Conservation (phyloP, 306 rosid species). For the Pachyrhizus erosus region DNA sequence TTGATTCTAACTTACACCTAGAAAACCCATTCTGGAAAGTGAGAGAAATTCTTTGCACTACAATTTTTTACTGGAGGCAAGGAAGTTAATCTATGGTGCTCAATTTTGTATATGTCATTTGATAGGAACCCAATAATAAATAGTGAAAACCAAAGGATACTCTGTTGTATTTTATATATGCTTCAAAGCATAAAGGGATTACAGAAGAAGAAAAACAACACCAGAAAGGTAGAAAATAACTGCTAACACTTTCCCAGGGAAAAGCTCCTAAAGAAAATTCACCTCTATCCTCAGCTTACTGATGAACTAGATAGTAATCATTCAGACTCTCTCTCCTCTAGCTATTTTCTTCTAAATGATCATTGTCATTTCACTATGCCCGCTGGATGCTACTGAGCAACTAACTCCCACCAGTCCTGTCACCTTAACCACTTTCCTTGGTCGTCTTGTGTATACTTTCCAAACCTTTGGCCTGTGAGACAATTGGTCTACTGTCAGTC, state of each 20-base stretch:
- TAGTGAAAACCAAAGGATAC: neutral
- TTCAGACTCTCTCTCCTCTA: neutral
- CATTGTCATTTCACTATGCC: neutral
- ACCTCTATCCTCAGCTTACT: neutral
- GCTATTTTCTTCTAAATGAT: neutral
- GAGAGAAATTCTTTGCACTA: neutral
- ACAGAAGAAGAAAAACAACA: neutral
- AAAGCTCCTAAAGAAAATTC: neutral
- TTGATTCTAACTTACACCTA: neutral
- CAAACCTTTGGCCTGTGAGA: neutral
- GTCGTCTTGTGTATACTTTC: neutral
- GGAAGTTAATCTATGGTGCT: neutral
- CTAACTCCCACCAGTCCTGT: neutral
- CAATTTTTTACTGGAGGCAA: neutral
- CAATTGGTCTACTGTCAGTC: neutral
- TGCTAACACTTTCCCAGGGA: neutral
- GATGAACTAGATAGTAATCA: neutral
- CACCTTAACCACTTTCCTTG: neutral
- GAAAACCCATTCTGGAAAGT: neutral
- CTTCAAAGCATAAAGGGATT: neutral
- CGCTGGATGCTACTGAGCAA: neutral
- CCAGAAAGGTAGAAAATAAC: neutral
- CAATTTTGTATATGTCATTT: neutral
- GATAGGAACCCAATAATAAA: neutral
- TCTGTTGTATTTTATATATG: neutral